These are phyloP conservation scores for Arabis hirsuta DNA, from an alignment of 345 rosid genomes.

Conservation along the genomic window DNA sequence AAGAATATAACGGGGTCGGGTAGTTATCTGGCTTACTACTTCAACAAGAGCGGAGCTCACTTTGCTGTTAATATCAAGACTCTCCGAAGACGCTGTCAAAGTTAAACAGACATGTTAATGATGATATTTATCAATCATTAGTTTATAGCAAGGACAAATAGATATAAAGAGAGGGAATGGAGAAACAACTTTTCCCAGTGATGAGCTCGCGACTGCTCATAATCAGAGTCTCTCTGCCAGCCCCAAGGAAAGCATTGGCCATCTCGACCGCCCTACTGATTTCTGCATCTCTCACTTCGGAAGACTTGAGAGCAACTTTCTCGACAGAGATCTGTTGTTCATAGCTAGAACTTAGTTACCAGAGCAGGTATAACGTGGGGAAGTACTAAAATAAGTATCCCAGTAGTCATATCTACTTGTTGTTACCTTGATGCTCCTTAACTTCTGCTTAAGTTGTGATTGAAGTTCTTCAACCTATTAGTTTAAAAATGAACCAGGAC, in stretches of 20 bases:
- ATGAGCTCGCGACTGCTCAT: slow-evolving; percentile 94
- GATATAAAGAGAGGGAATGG: slow-evolving; percentile 16
- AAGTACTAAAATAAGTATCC: background rate
- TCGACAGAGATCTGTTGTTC: slow-evolving; percentile 74
- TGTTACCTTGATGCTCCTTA: slow-evolving; percentile 81
- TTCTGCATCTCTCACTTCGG: slow-evolving; percentile 75
- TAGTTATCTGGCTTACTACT: slow-evolving; percentile 72
- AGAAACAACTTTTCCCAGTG: slow-evolving; percentile 74
- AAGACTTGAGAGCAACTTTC: slow-evolving; percentile 78
- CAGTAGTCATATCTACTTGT: slow-evolving; percentile 8
- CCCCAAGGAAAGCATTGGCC: slow-evolving; percentile 67
- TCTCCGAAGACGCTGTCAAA: slow-evolving; percentile 80
- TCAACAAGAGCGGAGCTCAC: slow-evolving; percentile 98
- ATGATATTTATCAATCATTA: slow-evolving; percentile 13
- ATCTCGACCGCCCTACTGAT: slow-evolving; percentile 75
- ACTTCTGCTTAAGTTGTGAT: slow-evolving; percentile 58
- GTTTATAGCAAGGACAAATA: background rate
- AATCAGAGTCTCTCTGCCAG: slow-evolving; percentile 74
- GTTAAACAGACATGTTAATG: slow-evolving; percentile 27
- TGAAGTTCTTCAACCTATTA: slow-evolving; percentile 85
- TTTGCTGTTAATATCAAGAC: slow-evolving; percentile 90
- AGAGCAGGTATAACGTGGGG: background rate
- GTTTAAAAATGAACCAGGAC: slow-evolving; percentile 24
- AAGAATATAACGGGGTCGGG: slow-evolving; percentile 92
- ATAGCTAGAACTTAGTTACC: slow-evolving; percentile 35